Percentiles rank a stretch among this genome's conserved stretches.
Conservation (phyloP, 768 basidiomycete genomes). For the Termitomyces eurrhizus region DNA sequence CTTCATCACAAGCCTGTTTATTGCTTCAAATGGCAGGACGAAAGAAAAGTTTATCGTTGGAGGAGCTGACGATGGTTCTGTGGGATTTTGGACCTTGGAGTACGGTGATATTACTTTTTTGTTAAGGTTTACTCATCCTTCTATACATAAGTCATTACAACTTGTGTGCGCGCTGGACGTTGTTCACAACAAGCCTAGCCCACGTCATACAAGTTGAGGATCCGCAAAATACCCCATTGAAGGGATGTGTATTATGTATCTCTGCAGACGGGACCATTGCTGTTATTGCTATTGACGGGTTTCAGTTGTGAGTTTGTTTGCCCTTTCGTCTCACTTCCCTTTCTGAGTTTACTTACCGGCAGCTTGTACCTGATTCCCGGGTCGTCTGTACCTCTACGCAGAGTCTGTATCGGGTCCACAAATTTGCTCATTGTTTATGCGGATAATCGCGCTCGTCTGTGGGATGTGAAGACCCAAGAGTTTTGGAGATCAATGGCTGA, state of each 20-base stretch:
- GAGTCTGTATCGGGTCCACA: conserved; percentile 61
- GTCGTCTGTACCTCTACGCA: conserved; percentile 58
- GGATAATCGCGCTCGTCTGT: conserved; percentile 75
- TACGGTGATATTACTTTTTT: conserved; percentile 27
- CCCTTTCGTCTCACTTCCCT: neutral
- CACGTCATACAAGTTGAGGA: conserved; percentile 54
- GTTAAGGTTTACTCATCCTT: neutral
- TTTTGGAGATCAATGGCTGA: conserved; percentile 79
- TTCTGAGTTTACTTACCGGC: neutral
- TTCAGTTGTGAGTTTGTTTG: conserved; percentile 62
- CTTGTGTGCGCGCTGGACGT: conserved; percentile 65
- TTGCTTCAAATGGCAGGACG: conserved; percentile 54
- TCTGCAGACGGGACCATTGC: conserved; percentile 81
- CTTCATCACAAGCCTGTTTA: conserved; percentile 45
- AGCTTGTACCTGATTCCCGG: conserved; percentile 85
- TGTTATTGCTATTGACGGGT: conserved; percentile 67
- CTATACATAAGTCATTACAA: conserved; percentile 48
- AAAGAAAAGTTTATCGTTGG: conserved; percentile 65
- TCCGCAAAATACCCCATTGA: conserved; percentile 51
- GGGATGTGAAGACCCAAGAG: conserved; percentile 82
- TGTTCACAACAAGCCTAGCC: conserved; percentile 65
- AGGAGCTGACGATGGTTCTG: conserved; percentile 74
- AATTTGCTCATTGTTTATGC: conserved; percentile 75
- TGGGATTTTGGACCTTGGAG: conserved; percentile 71
- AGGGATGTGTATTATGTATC: conserved; percentile 68